Percentiles rank a stretch among this genome's conserved stretches.
Conservation (phyloP, 2,329 filamentous ascomycete genomes). For the Epichloe aotearoae region DNA sequence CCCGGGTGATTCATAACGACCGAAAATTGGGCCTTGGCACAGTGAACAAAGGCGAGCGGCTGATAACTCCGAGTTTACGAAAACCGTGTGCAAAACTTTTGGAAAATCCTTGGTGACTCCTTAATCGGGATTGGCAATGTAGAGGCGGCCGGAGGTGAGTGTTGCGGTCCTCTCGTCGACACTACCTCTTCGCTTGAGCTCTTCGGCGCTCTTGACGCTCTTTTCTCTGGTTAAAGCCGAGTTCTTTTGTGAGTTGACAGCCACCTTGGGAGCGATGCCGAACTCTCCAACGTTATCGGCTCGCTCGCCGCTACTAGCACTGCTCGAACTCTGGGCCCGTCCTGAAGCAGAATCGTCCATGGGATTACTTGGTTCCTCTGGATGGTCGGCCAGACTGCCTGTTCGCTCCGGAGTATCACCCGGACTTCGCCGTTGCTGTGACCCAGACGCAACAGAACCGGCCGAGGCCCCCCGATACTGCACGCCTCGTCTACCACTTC, state of each 20-base stretch:
- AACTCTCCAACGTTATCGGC: constrained; percentile 49
- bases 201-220: constrained; percentile 54
- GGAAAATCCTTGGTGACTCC: not conserved
- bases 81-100: not conserved
- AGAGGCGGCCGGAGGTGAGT: constrained; percentile 59
- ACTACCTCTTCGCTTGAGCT: constrained; percentile 63
- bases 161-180: constrained; percentile 74
- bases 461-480: constrained; percentile 39
- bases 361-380: constrained; percentile 15
- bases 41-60: not conserved
- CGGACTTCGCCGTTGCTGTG: constrained; percentile 33
- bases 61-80: not conserved
- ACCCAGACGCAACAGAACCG: constrained; percentile 26
- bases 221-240: constrained; percentile 48
- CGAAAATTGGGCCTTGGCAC: not conserved
- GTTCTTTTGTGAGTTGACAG: constrained; percentile 45
- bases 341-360: constrained; percentile 31
- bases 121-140: constrained; percentile 74
- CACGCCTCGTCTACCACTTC: constrained; percentile 35
- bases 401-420: constrained; percentile 42
- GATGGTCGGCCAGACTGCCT: constrained; percentile 35
- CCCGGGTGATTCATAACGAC: not conserved
- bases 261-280: constrained; percentile 33
- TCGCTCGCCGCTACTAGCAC: constrained; percentile 45
- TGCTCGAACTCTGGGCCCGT: constrained; percentile 36